phyloP scores from a whole-genome alignment of 768 basidiomycete genomes.

The Phaeolepiota aurea region DNA sequence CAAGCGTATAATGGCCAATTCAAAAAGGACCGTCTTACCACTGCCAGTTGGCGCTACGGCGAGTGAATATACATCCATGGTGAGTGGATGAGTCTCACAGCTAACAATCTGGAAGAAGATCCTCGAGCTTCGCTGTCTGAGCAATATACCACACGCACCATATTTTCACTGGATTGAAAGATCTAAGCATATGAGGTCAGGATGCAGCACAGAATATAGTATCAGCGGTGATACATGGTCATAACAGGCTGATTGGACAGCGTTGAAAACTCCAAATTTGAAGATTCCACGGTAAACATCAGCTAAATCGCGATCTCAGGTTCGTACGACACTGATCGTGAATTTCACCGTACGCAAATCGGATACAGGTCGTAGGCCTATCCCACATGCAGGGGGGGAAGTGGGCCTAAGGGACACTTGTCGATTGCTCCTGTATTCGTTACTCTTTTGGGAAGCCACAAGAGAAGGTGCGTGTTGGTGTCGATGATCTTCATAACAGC shows the following conservation, averaged over 20 bases:
- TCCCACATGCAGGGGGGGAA: constrained; percentile 32
- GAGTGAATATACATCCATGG: constrained; percentile 4
- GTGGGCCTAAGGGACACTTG: too few relatives aligned
- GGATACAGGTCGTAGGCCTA: constrained; percentile 60
- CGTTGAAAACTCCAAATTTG: constrained; percentile 88
- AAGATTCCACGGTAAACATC: constrained; percentile 76
- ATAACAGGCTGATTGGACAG: constrained; percentile 81
- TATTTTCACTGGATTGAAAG: constrained; percentile 48
- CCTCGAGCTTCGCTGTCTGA: constrained; percentile 6
- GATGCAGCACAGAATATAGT: constrained; percentile 12
- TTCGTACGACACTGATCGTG: too few relatives aligned
- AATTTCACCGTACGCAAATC: constrained; percentile 62
- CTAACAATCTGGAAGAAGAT: constrained; percentile 53
- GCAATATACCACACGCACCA: constrained; percentile 33
- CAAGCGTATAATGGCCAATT: constrained; percentile 79
- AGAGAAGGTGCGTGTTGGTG: too few relatives aligned
- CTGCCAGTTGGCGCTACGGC: constrained; percentile 87
- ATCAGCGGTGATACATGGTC: too few relatives aligned
- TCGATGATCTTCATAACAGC: too few relatives aligned
- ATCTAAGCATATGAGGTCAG: constrained; percentile 23
- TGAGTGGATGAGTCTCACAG: constrained; percentile 28
- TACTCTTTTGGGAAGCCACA: too few relatives aligned
- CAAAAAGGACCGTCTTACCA: constrained; percentile 94
- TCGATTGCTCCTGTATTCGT: too few relatives aligned
- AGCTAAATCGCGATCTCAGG: constrained; percentile 50